A percentile compares a stretch with the other conserved stretches of the same genome.
These are phyloP conservation scores for Trichoderma sp. DNA, from an alignment of 2,329 filamentous ascomycete species.

Conservation along the genomic window DNA sequence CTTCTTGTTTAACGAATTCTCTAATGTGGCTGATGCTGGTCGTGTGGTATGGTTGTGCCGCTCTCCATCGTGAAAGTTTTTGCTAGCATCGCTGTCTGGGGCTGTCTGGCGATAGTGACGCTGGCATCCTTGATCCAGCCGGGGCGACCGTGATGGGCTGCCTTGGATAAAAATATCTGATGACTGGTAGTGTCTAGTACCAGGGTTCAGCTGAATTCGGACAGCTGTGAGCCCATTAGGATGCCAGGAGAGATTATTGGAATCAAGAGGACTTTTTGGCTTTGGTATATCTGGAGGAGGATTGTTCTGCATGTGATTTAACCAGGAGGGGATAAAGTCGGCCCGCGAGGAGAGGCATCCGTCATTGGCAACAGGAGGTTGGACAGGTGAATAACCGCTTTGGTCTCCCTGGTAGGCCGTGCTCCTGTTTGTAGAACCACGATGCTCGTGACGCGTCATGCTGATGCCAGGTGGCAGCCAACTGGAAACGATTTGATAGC, in stretches of 20 bases:
- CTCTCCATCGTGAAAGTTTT: background rate
- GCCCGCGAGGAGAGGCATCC: background rate
- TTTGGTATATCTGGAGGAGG: background rate
- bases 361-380: background rate
- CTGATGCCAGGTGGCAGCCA: background rate
- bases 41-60: too few relatives aligned
- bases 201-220: background rate
- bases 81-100: background rate
- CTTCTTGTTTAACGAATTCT: background rate
- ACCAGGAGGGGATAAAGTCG: constrained; percentile 20
- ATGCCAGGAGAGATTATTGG: constrained; percentile 12
- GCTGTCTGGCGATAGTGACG: background rate
- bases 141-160: background rate
- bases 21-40: background rate
- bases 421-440: background rate
- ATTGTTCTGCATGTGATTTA: constrained; percentile 23
- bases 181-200: background rate
- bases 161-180: constrained; percentile 22
- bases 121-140: background rate
- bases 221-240: constrained; percentile 17
- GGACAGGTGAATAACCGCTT: background rate
- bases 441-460: constrained; percentile 17
- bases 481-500: background rate
- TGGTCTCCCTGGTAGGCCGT: background rate
- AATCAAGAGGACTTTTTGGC: background rate